Evolutionary conservation across 2,329 filamentous ascomycete species (phyloP).

Genomic region (Stromatinia cepivora): DNA sequence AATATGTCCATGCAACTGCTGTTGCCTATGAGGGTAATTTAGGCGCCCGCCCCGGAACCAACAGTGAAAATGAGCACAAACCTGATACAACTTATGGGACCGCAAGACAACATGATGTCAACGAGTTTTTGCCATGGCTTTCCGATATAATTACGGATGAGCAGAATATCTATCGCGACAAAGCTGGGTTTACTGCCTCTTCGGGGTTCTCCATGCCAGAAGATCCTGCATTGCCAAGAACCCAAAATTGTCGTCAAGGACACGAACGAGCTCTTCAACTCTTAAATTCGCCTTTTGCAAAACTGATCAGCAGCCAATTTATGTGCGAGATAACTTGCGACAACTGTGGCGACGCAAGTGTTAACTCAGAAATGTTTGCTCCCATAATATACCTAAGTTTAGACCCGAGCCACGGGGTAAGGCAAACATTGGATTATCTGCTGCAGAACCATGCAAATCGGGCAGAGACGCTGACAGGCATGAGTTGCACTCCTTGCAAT

Average conservation of each 20-base stretch:
- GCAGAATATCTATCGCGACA: conserved; percentile 13
- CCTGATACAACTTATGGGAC: conserved; percentile 15
- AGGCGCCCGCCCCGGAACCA: not conserved
- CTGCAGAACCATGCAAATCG: not conserved
- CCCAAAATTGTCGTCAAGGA: conserved; percentile 16
- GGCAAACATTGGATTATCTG: not conserved
- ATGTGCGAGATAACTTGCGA: not conserved
- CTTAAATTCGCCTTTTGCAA: not conserved
- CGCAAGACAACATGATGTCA: conserved; percentile 18
- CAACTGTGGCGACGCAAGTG: not conserved
- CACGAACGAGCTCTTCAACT: not conserved
- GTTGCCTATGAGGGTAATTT: not conserved
- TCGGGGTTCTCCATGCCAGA: not conserved
- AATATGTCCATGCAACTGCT: conserved; percentile 34
- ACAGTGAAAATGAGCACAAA: not conserved
- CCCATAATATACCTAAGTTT: not conserved
- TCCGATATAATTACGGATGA: conserved; percentile 1
- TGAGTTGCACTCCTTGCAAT: conserved; percentile 6
- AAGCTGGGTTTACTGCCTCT: not conserved
- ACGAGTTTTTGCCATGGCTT: conserved; percentile 19
- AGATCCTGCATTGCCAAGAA: conserved; percentile 2
- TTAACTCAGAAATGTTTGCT: not conserved
- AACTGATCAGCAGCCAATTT: not conserved
- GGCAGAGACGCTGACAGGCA: not conserved
- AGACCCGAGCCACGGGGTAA: not conserved